A percentile compares a stretch with the other conserved stretches of the same genome.
Conservation (phyloP, 352 stramenopile genomes). For the Phytopythium cucurbitacearum region DNA sequence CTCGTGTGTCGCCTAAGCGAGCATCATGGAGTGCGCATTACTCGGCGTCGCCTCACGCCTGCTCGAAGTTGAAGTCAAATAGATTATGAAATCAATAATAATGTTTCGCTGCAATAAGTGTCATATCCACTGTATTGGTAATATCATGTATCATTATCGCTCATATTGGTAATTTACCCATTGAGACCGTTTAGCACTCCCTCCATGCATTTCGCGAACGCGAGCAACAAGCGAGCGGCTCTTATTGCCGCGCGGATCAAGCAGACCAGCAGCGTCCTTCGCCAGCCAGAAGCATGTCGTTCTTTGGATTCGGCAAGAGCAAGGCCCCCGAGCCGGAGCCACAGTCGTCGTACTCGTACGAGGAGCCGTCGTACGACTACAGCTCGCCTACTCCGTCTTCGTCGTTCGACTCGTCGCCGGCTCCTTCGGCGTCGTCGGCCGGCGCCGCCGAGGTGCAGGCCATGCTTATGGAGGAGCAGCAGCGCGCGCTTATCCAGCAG, state of each 20-base stretch:
- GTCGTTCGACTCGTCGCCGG: constrained; percentile 16
- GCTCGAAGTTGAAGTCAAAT: too few species aligned
- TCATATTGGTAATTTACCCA: too few species aligned
- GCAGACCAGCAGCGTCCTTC: not conserved
- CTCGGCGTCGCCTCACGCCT: too few species aligned
- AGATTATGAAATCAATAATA: too few species aligned
- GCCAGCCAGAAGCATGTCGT: constrained; percentile 47
- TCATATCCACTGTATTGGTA: too few species aligned
- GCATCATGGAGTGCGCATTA: too few species aligned
- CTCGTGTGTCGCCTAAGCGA: too few species aligned
- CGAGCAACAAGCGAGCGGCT: too few species aligned
- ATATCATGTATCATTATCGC: too few species aligned
- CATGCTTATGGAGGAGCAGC: constrained; percentile 85
- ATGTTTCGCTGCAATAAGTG: too few species aligned
- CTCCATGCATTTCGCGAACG: constrained; percentile 1
- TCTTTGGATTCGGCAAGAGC: constrained; percentile 77
- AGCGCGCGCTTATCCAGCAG: constrained; percentile 83
- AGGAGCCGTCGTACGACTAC: constrained; percentile 80
- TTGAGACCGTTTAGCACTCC: too few species aligned
- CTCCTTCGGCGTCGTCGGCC: constrained; percentile 13
- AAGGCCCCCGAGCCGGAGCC: constrained; percentile 55
- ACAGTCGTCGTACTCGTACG: constrained; percentile 50
- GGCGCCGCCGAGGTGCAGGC: constrained; percentile 70
- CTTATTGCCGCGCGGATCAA: not conserved
- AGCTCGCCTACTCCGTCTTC: constrained; percentile 27